Conservation (phyloP, 495 filamentous ascomycete species). For the Friedmanniomyces endolithicus region DNA sequence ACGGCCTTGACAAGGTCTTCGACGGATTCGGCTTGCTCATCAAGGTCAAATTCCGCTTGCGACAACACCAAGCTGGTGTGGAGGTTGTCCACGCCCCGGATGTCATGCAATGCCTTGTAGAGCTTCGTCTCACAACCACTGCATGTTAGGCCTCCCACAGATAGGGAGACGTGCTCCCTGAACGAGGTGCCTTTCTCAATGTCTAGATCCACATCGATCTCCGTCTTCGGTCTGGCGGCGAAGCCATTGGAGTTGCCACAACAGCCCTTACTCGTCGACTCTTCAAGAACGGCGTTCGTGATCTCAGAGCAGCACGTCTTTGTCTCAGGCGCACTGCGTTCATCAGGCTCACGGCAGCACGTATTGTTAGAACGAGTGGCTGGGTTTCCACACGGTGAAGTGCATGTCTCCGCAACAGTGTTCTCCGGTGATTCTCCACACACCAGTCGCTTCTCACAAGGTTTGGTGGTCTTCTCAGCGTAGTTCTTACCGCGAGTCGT, state of each 20-base stretch:
- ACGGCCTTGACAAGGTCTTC: conserved; percentile 7
- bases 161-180: conserved; percentile 13
- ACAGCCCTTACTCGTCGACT: neutral
- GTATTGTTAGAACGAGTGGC: neutral
- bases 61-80: conserved; percentile 12
- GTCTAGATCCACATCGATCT: neutral
- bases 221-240: neutral
- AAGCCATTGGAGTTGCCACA: neutral
- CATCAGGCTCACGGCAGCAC: neutral
- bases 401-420: neutral
- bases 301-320: neutral
- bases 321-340: neutral
- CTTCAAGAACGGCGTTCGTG: neutral
- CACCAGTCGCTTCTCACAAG: neutral
- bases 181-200: conserved; percentile 14
- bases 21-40: conserved; percentile 1
- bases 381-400: neutral
- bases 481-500: neutral
- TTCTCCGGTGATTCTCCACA: neutral
- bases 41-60: conserved; percentile 20
- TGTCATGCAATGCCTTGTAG: neutral
- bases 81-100: conserved; percentile 14
- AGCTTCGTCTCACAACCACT: conserved; percentile 21
- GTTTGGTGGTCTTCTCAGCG: neutral
- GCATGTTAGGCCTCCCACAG: conserved; percentile 19